phyloP scores from a whole-genome alignment of 2,329 filamentous ascomycete species.

The Triangularia setosa region DNA sequence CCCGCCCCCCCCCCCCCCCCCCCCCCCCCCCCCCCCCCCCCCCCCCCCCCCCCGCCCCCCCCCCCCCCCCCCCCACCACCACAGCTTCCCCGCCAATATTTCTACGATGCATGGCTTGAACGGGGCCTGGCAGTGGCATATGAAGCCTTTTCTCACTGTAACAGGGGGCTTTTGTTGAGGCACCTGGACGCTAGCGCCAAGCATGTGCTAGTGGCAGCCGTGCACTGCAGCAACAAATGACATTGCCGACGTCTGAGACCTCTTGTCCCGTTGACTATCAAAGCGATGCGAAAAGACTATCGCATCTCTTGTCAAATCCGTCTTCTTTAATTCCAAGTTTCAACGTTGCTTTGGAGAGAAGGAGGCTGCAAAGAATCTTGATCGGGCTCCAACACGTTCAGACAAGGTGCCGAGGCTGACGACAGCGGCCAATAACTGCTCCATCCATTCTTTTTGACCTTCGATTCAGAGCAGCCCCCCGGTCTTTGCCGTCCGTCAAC shows the following conservation, averaged over 20 bases:
- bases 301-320: constrained; percentile 1
- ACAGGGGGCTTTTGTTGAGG: constrained; percentile 25
- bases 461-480: constrained; percentile 12
- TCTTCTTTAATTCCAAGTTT: neutral
- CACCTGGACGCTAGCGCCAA: constrained; percentile 13
- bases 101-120: neutral
- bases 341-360: neutral
- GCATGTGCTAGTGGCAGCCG: constrained; percentile 14
- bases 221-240: neutral
- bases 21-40: too few relatives aligned
- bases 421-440: constrained; percentile 13
- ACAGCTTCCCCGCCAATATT: constrained; percentile 5
- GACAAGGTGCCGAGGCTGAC: constrained; percentile 20
- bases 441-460: constrained; percentile 6
- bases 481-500: constrained; percentile 17
- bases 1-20: too few relatives aligned
- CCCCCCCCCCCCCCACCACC: too few relatives aligned
- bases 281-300: constrained; percentile 15
- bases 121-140: constrained; percentile 19
- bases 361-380: neutral
- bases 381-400: constrained; percentile 19
- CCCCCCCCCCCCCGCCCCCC: too few relatives aligned
- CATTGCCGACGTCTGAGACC: constrained; percentile 8
- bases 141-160: constrained; percentile 17
- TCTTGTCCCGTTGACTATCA: neutral